Conservation (phyloP, 2,329 filamentous ascomycete species). For the Paecilomyces variotii region DNA sequence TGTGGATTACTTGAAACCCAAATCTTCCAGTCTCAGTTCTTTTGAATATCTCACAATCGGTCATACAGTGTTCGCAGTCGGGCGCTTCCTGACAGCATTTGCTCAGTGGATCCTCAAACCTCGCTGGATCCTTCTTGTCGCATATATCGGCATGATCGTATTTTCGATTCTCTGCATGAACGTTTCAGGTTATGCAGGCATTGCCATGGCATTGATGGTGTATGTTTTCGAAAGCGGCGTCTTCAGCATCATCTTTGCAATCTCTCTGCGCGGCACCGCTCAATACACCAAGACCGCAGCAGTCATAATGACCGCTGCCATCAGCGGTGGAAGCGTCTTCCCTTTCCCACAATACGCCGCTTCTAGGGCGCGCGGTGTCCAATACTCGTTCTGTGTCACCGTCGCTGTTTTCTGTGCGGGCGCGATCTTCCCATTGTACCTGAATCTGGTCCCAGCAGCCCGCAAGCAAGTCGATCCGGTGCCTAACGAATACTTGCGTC, state of each 20-base stretch:
- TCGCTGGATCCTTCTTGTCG: slow-evolving; percentile 48
- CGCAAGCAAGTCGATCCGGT: slow-evolving; percentile 45
- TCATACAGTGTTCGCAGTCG: slow-evolving; percentile 51
- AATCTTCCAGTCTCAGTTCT: slow-evolving; percentile 14
- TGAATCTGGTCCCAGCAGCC: slow-evolving; percentile 42
- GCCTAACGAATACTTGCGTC: slow-evolving; percentile 28
- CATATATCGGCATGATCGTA: slow-evolving; percentile 46
- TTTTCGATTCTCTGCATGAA: slow-evolving; percentile 47
- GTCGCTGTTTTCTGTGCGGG: slow-evolving; percentile 46
- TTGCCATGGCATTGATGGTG: slow-evolving; percentile 43
- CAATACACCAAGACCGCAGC: slow-evolving; percentile 50
- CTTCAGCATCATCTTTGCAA: slow-evolving; percentile 53
- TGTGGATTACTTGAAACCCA: slow-evolving; percentile 31
- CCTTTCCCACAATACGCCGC: slow-evolving; percentile 48
- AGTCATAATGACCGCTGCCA: slow-evolving; percentile 46
- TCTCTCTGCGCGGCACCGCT: slow-evolving; percentile 50
- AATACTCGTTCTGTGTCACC: slow-evolving; percentile 47
- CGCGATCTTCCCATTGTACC: slow-evolving; percentile 46
- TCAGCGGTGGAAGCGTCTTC: slow-evolving; percentile 47
- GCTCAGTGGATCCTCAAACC: slow-evolving; percentile 49
- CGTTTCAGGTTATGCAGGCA: slow-evolving; percentile 35
- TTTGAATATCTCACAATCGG: slow-evolving; percentile 46
- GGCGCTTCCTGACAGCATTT: slow-evolving; percentile 49
- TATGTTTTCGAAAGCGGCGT: slow-evolving; percentile 55
- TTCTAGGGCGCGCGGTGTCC: slow-evolving; percentile 27